Percentiles rank a stretch among this genome's conserved stretches.
Conservation (phyloP, 1,139 yeast genomes). For the Nakaseomyces uthaithaninus region DNA sequence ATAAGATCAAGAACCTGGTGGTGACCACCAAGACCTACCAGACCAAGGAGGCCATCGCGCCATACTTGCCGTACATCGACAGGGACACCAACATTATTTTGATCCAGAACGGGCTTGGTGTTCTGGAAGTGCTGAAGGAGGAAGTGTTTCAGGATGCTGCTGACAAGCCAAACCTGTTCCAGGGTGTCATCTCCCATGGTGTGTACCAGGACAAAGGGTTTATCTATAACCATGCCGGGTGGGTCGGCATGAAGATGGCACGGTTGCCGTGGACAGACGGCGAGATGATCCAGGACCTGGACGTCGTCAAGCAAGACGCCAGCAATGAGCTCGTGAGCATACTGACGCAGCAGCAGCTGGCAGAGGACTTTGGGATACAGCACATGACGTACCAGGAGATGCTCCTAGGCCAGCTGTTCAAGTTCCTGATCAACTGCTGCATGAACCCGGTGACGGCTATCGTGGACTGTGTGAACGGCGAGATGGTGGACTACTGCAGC, state of each 20-base stretch:
- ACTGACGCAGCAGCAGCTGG: conserved; percentile 24
- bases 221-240: conserved; percentile 56
- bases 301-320: conserved; percentile 14
- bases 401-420: conserved; percentile 58
- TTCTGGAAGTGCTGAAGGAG: conserved; percentile 45
- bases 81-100: conserved; percentile 53
- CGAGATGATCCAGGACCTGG: conserved; percentile 20
- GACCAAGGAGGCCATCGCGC: conserved; percentile 42
- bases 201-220: conserved; percentile 37
- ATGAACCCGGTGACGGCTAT: conserved; percentile 78
- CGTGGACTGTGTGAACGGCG: conserved; percentile 69
- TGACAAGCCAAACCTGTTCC: conserved; percentile 50
- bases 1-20: conserved; percentile 46
- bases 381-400: conserved; percentile 47
- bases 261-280: conserved; percentile 33
- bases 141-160: conserved; percentile 48
- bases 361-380: conserved; percentile 37
- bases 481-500: conserved; percentile 38
- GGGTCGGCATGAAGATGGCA: conserved; percentile 51
- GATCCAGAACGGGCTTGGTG: conserved; percentile 86
- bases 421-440: conserved; percentile 70
- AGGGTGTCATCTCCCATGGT: conserved; percentile 81
- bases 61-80: conserved; percentile 41
- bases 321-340: conserved; percentile 24
- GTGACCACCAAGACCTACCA: conserved; percentile 64